These are phyloP conservation scores for Pestalotiopsis sp. DNA, from an alignment of 2,329 filamentous ascomycete species.

Conservation along the genomic window DNA sequence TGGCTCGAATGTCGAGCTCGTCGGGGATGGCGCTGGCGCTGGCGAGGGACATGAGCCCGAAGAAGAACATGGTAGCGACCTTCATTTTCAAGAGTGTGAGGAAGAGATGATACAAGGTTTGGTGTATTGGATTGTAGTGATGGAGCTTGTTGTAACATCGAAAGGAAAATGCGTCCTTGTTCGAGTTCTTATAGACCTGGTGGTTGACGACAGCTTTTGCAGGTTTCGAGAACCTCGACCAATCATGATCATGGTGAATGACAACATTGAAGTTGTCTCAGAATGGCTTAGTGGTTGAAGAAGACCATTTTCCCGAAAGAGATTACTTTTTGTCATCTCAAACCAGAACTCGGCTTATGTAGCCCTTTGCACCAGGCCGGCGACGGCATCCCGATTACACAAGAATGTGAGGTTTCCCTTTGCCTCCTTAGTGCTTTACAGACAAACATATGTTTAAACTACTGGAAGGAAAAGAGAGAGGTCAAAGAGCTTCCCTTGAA, in stretches of 20 bases:
- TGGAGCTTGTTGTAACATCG: neutral
- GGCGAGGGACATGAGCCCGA: neutral
- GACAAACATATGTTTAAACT: too few relatives aligned
- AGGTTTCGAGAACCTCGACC: neutral
- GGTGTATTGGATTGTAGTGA: neutral
- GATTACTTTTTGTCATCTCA: neutral
- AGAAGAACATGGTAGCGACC: neutral
- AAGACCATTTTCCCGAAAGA: neutral
- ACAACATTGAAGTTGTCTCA: neutral
- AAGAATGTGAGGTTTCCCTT: too few relatives aligned
- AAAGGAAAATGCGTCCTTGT: neutral
- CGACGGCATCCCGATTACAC: too few relatives aligned
- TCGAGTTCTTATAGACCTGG: neutral
- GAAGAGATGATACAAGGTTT: neutral
- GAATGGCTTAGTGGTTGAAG: neutral
- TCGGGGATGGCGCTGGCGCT: neutral
- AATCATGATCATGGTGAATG: neutral
- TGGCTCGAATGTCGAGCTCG: neutral
- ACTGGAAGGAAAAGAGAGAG: too few relatives aligned
- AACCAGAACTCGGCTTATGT: neutral
- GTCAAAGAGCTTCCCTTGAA: too few relatives aligned
- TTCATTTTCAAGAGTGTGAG: neutral
- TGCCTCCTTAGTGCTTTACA: too few relatives aligned
- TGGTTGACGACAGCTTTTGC: neutral
- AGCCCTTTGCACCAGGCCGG: too few relatives aligned